Evolutionary conservation across 257 asterid genomes (phyloP), one percentile per base, ranked within the genome.

Genomic region (Gardenia jasminoides): DNA sequence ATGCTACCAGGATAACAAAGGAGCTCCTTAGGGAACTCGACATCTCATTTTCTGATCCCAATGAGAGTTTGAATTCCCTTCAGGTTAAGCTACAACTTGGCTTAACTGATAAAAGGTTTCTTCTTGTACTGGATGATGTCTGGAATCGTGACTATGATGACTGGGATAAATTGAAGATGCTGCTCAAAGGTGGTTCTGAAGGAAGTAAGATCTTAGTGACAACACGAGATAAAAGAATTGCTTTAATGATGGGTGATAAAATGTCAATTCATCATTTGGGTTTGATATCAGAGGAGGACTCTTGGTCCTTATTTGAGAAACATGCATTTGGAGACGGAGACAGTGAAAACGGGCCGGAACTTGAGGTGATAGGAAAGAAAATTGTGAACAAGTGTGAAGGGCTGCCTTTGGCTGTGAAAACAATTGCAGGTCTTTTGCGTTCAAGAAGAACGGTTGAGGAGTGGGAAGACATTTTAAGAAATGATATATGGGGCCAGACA

Each of bases 181-280:
- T 82, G 10, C 86, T 91, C 76, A 83, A 74, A 74, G 65, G 75
- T 71, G 94, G 91, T 74, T 74, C 70, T 47, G 74, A 80, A 1
- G 90, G 92, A 74, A 91, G 94, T 81, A 75, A 80, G 81, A 88
- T 91, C 50, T 86, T 91, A 20, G 86, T 89, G 11, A 91, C 96
- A 9, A 89, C 96, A 67, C 92, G 90, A 22, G 84, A 81, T 3
- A 87, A 82, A 28, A 75, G 80, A 7, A 84, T 87, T 46, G 93
- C 93, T 9, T 65, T 66, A 22, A 82, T 83, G 74, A 88, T 88
- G 80, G 85, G 86, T 31, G 7, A 54, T 16, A 47, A 70, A 24
- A 10, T 8, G 70, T 22, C 72, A 50, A 46, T 62, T 12, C 17
- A 15, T 13, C 31, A 0, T 36, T 9, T 80, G 68, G 15, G 2